Conservation (phyloP, 305 asterid species). For the Andrographis paniculata region DNA sequence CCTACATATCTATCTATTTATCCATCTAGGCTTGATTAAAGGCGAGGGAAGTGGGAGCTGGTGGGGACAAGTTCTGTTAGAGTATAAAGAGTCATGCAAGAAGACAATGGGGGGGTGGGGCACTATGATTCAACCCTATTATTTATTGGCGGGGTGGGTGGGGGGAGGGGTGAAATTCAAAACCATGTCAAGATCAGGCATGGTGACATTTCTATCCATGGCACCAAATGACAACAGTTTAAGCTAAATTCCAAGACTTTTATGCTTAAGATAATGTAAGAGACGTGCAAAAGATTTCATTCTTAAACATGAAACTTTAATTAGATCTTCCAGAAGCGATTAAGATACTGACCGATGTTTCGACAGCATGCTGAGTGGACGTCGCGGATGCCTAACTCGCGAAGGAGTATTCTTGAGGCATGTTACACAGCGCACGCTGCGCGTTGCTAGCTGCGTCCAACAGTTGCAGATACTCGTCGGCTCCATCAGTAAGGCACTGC, state of each 20-base stretch:
- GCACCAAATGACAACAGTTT: background rate
- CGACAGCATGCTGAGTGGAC: conserved; percentile 8
- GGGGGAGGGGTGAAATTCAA: conserved; percentile 4
- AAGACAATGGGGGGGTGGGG: background rate
- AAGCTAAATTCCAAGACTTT: too few relatives aligned
- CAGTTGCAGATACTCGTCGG: conserved; percentile 90
- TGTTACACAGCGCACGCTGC: conserved; percentile 52
- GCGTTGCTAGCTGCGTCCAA: conserved; percentile 73
- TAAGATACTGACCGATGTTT: background rate
- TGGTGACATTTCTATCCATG: conserved; percentile 6
- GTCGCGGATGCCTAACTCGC: conserved; percentile 25
- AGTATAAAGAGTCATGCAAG: conserved; percentile 9
- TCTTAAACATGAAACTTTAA: conserved; percentile 10
- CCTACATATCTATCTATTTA: too few relatives aligned
- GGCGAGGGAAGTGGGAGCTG: conserved; percentile 30
- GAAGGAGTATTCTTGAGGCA: conserved; percentile 41
- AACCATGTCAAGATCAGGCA: conserved; percentile 22
- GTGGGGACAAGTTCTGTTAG: conserved; percentile 17
- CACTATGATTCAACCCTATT: conserved; percentile 16
- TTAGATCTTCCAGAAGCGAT: conserved; percentile 1
- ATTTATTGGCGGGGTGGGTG: conserved; percentile 21
- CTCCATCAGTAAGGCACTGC: conserved; percentile 91
- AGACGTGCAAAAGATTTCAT: conserved; percentile 1
- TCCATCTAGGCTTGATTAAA: conserved; percentile 27
- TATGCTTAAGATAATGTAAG: too few relatives aligned